Evolutionary conservation across 345 rosid species (phyloP), one percentile per base, ranked within the genome.

Genomic region (Firmiana major): DNA sequence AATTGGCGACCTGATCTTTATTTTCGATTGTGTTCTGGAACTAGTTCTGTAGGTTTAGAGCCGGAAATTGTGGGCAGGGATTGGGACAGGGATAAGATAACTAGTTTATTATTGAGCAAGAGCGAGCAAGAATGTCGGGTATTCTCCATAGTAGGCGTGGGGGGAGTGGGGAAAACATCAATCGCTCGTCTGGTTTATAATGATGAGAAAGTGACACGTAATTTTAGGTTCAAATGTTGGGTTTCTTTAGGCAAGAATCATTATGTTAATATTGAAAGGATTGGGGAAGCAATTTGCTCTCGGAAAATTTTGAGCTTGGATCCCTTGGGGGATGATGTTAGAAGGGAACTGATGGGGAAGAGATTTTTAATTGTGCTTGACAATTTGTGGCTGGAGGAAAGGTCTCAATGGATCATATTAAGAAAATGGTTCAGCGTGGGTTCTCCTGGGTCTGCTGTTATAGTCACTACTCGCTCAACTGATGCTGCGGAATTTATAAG

Each of bases 301-400:
- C 9, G 13, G 40, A 42, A 21, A 7, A 1, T 46, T 17, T 24
- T 13, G 2, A 42, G 19, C 53, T 24, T 71, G 28, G 9, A 0
- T 36, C 3, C 7, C 58, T 34, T 51, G 11, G 26, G 6, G 45
- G 5, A 17, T 70, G 26, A 43, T 22, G 8, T 75, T 71, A 26
- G 64, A 9, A 3, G 28, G 10, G 45, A 62, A 42, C 43, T 81
- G 75, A 9, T 13, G 7, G 75, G 78, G 66, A 77, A 59, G 71
- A 73, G 48, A 31, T 81, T 77, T 62, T 73, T 81, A 48, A 7
- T 73, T 46, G 83, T 81, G 54, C 72, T 81, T 6, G 83, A 81
- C 59, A 62, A 77, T 77, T 62, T 81, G 48, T 81, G 81, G 70
- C 34, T 66, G 1, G 81, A 77, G 36, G 63, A 81, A 43, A 19